Evolutionary conservation across 2,329 filamentous ascomycete species (phyloP), one percentile per base, ranked within the genome.

Genomic region (Dothideomycetidae sp.): DNA sequence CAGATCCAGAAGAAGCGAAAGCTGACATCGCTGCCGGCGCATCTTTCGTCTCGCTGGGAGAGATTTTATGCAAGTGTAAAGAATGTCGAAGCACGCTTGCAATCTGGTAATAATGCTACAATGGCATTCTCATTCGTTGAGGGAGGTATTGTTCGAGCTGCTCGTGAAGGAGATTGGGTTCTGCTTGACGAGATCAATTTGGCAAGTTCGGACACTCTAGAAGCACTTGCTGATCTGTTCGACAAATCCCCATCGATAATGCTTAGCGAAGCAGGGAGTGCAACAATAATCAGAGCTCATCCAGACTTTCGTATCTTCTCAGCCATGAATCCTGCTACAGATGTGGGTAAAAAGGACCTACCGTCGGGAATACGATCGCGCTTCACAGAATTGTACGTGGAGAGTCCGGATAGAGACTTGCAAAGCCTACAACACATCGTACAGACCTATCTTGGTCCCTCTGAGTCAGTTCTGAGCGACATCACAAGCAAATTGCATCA

Each of bases 301-400:
- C 78, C 84, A 0, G 77, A 93, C 46, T 98, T 99, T 56, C 77
- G 90, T 28, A 81, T 99, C 10, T 98, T 99, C 53, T 92, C 83
- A 36, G 90, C 92, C 17, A 99, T 99, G 90, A 99, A 99, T 52
- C 90, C 90, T 18, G 90, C 90, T 4, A 98, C 90, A 3, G 90
- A 99, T 62, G 77, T 94, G 39, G 90, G 92, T 43, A 99, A 98
- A 61, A 78, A 88, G 39, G 90, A 98, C 56, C 64, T 99, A 11
- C 85, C 88, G 1, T 75, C 82, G 38, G 86, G 88, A 1, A 74
- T 96, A 30, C 71, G 88, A 39, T 93, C 86, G 5, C 74, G 86
- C 33, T 99, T 99, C 53, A 96, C 90, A 0, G 90, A 99, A 57
- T 68, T 98, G 14, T 98, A 93, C 53, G 85, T 98, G 15, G 75